Evolutionary conservation across 257 asterid genomes (phyloP).

Genomic region (Plantago elongata): DNA sequence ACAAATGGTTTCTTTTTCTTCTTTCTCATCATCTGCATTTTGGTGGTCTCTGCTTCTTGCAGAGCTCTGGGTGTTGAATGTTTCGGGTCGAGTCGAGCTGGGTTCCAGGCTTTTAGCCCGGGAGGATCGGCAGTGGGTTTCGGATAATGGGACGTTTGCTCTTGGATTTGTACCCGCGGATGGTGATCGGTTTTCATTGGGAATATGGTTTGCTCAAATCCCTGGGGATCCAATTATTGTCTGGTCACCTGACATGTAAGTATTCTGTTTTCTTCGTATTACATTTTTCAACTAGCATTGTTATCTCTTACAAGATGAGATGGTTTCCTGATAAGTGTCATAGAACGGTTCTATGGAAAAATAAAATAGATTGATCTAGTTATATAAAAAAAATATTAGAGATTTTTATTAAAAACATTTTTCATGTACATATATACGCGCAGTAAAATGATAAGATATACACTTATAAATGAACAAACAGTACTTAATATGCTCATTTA

Average conservation of each 20-base stretch:
- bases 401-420: too few species aligned
- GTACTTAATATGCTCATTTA: too few species aligned
- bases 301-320: neutral
- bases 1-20: conserved; percentile 20
- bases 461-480: too few species aligned
- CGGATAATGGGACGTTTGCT: conserved; percentile 73
- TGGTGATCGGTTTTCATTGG: conserved; percentile 41
- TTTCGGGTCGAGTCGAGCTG: conserved; percentile 34
- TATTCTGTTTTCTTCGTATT: neutral
- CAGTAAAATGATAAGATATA: too few species aligned
- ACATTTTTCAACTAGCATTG: neutral
- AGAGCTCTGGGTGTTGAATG: conserved; percentile 21
- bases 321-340: too few species aligned
- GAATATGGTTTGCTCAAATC: conserved; percentile 71
- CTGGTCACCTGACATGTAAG: conserved; percentile 81
- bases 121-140: conserved; percentile 62
- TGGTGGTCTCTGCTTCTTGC: conserved; percentile 12
- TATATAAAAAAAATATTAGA: too few species aligned
- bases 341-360: too few species aligned
- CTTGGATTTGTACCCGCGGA: conserved; percentile 52
- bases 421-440: too few species aligned
- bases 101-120: conserved; percentile 62
- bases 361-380: too few species aligned
- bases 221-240: conserved; percentile 72
- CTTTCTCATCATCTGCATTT: neutral